Evolutionary conservation across 164 flowering plant genomes (phyloP).

Genomic region (Echeveria elegans): DNA sequence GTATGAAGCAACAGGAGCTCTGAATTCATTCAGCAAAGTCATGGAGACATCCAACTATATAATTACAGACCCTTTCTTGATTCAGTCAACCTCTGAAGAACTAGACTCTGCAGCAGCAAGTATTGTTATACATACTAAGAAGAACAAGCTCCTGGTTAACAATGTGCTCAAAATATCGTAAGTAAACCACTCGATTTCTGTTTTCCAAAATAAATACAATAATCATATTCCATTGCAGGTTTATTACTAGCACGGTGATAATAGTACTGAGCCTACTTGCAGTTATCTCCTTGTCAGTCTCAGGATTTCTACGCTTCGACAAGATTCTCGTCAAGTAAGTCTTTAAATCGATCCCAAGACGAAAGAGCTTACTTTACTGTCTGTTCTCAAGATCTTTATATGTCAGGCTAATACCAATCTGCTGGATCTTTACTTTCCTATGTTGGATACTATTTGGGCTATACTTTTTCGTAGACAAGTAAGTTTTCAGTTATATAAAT

Average conservation of each 20-base stretch:
- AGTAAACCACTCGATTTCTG: constrained; percentile 10
- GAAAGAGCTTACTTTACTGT: not conserved
- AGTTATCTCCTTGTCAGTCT: not conserved
- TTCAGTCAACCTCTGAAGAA: constrained; percentile 37
- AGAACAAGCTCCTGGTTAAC: constrained; percentile 42
- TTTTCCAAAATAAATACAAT: not conserved
- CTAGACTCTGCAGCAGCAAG: constrained; percentile 48
- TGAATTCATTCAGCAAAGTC: constrained; percentile 37
- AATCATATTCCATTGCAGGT: not conserved
- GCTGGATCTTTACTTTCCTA: constrained; percentile 57
- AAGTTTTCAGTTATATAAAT: constrained; percentile 13
- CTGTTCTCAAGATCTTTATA: not conserved
- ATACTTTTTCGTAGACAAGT: constrained; percentile 66
- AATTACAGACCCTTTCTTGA: constrained; percentile 28
- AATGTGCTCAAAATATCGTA: constrained; percentile 57
- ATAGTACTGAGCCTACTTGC: not conserved
- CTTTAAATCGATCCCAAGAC: not conserved
- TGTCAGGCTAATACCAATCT: constrained; percentile 52
- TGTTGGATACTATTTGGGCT: constrained; percentile 73
- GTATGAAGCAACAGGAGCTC: constrained; percentile 57
- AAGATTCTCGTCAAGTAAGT: not conserved
- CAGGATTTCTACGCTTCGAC: not conserved
- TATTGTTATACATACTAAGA: constrained; percentile 46
- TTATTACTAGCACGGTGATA: not conserved
- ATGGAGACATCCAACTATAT: constrained; percentile 18